Evolutionary conservation across 2,329 filamentous ascomycete species (phyloP).

Genomic region (Monilinia vaccinii-corymbosi): DNA sequence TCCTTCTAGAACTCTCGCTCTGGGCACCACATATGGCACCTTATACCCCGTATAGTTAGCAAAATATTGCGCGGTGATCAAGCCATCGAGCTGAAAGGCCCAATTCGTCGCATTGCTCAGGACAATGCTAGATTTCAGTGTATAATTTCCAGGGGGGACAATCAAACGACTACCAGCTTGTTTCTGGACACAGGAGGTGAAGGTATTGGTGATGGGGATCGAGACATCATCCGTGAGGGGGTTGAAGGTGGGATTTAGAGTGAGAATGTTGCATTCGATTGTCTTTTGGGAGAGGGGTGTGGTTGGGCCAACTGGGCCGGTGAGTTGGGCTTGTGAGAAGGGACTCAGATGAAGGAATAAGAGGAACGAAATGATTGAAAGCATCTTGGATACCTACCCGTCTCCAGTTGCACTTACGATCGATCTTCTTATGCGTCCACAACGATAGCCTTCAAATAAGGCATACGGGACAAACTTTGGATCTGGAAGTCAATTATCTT

Average conservation of each 20-base stretch:
- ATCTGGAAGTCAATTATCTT: not conserved
- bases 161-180: conserved; percentile 2
- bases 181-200: conserved; percentile 25
- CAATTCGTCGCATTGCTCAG: conserved; percentile 38
- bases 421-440: not conserved
- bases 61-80: conserved; percentile 37
- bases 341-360: not conserved
- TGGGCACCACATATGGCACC: conserved; percentile 2
- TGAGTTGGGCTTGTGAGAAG: conserved; percentile 1
- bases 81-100: conserved; percentile 44
- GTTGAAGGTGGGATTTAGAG: conserved; percentile 24
- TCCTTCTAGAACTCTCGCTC: conserved; percentile 23
- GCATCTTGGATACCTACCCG: conserved; percentile 1
- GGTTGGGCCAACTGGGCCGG: conserved; percentile 22
- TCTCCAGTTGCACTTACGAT: not conserved
- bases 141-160: conserved; percentile 31
- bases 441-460: not conserved
- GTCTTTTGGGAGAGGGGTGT: conserved; percentile 26
- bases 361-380: not conserved
- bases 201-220: conserved; percentile 25
- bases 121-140: conserved; percentile 40
- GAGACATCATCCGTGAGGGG: conserved; percentile 25
- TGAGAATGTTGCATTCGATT: conserved; percentile 29
- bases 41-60: not conserved
- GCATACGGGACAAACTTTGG: not conserved